A percentile compares a stretch with the other conserved stretches of the same genome.
phyloP scores from a whole-genome alignment of 129 eudicot genomes.

The Artemisia tridentata region DNA sequence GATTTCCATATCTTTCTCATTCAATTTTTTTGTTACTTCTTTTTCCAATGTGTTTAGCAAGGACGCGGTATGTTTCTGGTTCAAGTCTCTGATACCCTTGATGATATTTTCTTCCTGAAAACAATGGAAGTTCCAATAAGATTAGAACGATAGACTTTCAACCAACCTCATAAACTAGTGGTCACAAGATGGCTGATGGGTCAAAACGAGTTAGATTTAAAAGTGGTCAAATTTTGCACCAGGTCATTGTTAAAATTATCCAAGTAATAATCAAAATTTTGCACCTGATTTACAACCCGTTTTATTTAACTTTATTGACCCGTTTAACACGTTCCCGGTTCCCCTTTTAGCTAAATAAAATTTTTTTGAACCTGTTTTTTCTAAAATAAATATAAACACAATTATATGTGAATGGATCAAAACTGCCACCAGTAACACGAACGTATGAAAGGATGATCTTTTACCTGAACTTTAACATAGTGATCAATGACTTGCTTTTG shows the following conservation, averaged over 20 bases:
- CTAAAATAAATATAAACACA: no score
- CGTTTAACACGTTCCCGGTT: not conserved
- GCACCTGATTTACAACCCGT: not conserved
- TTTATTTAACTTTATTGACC: not conserved
- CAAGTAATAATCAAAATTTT: no score
- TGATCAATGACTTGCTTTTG: conserved; percentile 47
- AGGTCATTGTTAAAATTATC: no score
- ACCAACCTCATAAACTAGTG: not conserved
- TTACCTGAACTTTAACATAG: conserved; percentile 57
- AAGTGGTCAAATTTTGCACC: no score
- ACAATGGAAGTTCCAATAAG: not conserved
- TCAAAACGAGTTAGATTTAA: not conserved
- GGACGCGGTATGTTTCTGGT: conserved; percentile 50
- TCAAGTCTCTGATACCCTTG: conserved; percentile 63
- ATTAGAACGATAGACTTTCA: not conserved
- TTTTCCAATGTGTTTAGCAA: conserved; percentile 56
- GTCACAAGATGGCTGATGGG: not conserved
- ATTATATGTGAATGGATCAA: no score
- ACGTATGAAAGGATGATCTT: no score
- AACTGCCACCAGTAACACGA: no score
- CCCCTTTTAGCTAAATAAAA: no score
- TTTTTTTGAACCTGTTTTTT: no score
- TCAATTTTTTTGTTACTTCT: conserved; percentile 42
- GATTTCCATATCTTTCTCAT: conserved; percentile 58
- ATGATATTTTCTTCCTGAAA: conserved; percentile 47